phyloP scores from a whole-genome alignment of 2,329 filamentous ascomycete species.

The Sordariomycetes sp. region DNA sequence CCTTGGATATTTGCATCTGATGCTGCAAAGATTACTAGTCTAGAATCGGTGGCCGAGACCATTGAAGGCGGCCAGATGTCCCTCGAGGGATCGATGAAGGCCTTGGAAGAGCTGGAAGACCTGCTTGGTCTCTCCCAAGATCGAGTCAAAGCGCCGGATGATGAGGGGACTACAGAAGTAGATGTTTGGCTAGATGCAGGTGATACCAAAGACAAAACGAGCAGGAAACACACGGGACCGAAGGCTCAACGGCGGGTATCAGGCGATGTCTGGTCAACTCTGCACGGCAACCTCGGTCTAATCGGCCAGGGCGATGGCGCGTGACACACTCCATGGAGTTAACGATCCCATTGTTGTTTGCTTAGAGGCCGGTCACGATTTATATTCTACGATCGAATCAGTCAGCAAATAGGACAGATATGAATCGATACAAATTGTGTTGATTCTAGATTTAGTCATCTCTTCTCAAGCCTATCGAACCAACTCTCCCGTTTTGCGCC shows the following conservation, averaged over 20 bases:
- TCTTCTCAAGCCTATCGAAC: too few relatives aligned
- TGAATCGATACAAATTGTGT: too few relatives aligned
- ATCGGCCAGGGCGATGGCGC: slow-evolving; percentile 27
- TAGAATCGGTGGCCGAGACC: slow-evolving; percentile 49
- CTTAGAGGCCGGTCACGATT: too few relatives aligned
- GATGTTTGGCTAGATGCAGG: slow-evolving; percentile 26
- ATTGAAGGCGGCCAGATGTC: slow-evolving; percentile 49
- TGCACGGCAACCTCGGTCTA: slow-evolving; percentile 46
- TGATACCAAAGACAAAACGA: slow-evolving; percentile 11
- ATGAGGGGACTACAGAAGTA: slow-evolving; percentile 14
- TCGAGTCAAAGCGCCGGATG: slow-evolving; percentile 11
- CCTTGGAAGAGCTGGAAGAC: slow-evolving; percentile 37
- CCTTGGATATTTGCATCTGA: slow-evolving; percentile 54
- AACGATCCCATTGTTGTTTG: too few relatives aligned
- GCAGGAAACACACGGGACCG: slow-evolving; percentile 15
- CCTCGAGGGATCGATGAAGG: slow-evolving; percentile 40
- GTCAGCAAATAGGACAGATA: too few relatives aligned
- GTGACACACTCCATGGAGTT: slow-evolving; percentile 3
- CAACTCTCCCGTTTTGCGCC: too few relatives aligned
- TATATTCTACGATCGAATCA: too few relatives aligned
- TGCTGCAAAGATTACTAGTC: slow-evolving; percentile 47
- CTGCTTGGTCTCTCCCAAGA: slow-evolving; percentile 30
- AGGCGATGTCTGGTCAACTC: slow-evolving; percentile 37
- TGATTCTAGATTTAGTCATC: too few relatives aligned
- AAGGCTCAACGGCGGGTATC: slow-evolving; percentile 12